Percentiles rank a stretch among this genome's conserved stretches.
phyloP scores from a whole-genome alignment of 345 rosid species.

The Populus euphratica region DNA sequence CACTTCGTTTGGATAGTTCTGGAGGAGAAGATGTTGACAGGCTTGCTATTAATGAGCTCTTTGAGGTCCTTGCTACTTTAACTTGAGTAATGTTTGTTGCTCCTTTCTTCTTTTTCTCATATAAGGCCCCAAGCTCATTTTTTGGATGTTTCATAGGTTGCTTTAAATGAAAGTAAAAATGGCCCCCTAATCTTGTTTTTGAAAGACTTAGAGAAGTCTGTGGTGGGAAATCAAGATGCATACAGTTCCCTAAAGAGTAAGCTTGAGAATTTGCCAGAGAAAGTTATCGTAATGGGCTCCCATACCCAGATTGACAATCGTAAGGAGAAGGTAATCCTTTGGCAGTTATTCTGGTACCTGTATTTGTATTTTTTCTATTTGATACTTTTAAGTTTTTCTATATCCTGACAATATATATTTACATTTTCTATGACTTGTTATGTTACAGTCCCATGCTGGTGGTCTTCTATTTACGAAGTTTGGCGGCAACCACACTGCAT shows the following conservation, averaged over 20 bases:
- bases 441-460: conserved; percentile 83
- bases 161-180: conserved; percentile 59
- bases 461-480: conserved; percentile 89
- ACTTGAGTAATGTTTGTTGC: background rate
- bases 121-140: conserved; percentile 4
- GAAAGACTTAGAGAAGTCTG: conserved; percentile 88
- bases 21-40: conserved; percentile 78
- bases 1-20: conserved; percentile 75
- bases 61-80: conserved; percentile 54
- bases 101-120: background rate
- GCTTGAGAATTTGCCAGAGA: conserved; percentile 73
- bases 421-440: background rate
- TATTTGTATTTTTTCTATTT: background rate
- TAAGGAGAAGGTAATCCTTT: conserved; percentile 73
- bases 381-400: background rate
- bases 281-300: conserved; percentile 82
- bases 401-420: background rate
- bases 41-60: conserved; percentile 76
- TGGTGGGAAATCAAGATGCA: conserved; percentile 70
- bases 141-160: conserved; percentile 51
- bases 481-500: conserved; percentile 88
- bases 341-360: background rate
- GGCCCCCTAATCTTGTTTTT: conserved; percentile 71
- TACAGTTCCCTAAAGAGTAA: conserved; percentile 61
- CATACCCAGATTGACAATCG: conserved; percentile 85